Percentiles rank a stretch among this genome's conserved stretches.
Evolutionary conservation across 2,329 filamentous ascomycete genomes (phyloP).

Genomic region (Cladosporium sp.): DNA sequence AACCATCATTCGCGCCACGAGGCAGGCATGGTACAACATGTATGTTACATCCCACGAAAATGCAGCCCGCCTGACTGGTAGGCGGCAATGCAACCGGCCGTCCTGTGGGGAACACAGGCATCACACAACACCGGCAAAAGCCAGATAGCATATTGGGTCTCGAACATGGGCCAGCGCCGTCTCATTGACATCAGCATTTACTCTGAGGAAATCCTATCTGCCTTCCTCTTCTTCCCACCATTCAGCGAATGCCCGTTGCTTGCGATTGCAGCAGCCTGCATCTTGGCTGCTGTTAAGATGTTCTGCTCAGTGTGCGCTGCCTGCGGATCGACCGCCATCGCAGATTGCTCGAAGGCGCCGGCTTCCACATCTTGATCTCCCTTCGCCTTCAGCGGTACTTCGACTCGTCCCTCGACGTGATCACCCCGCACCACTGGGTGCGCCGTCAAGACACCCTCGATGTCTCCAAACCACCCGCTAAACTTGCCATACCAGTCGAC

Average conservation of each 20-base stretch:
- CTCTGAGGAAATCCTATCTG: slow-evolving; percentile 7
- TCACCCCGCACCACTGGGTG: slow-evolving; percentile 43
- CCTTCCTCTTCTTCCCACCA: slow-evolving; percentile 23
- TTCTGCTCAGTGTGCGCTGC: not conserved
- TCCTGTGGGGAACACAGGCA: not conserved
- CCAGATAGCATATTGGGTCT: too few relatives aligned
- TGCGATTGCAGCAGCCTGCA: not conserved
- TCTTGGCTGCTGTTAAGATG: not conserved
- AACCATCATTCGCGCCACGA: not conserved
- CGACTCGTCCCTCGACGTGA: slow-evolving; percentile 3
- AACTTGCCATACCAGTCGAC: slow-evolving; percentile 67
- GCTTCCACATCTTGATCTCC: not conserved
- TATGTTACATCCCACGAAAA: not conserved
- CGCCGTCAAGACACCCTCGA: slow-evolving; percentile 63
- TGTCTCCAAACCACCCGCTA: slow-evolving; percentile 69
- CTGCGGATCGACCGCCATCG: not conserved
- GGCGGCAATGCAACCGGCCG: not conserved
- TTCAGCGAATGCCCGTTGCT: not conserved
- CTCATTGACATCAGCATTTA: not conserved
- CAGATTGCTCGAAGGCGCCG: not conserved
- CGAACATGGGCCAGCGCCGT: not conserved
- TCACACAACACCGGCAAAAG: not conserved
- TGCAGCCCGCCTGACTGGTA: not conserved
- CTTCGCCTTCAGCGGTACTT: not conserved
- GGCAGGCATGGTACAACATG: not conserved